Evolutionary conservation across 106 monocot genomes (phyloP), one percentile per base, ranked within the genome.

Genomic region (Agapanthus africanus): DNA sequence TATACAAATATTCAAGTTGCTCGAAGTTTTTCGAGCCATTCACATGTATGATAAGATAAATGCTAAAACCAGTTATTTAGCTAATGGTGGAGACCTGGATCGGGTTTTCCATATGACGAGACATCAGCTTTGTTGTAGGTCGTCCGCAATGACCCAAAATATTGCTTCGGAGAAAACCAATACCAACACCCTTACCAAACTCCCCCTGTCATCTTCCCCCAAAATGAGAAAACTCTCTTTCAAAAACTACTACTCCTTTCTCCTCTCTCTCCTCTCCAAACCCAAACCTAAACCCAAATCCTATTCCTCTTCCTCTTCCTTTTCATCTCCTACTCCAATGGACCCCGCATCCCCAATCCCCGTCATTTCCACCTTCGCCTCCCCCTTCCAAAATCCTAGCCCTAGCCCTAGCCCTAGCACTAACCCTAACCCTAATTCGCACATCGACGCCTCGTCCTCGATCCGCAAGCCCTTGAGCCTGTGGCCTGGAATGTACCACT

Each of bases 401-500:
- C n/a, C n/a, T n/a, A n/a, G n/a, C n/a, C 52, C 52, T 25, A 44
- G 16, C 13, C 22, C 52, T 5, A 61, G n/a, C 61, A 18, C 61
- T 35, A 36, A 34, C 35, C 66, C 66, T 16, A 28, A 42, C 6
- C 42, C 66, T 3, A 65, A 11, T 39, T n/a, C n/a, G n/a, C 11
- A 16, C n/a, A 66, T 86, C 39, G 83, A 85, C 2, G 46, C 54
- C 32, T 54, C 74, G 25, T 78, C 88, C 63, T 79, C 81, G 23
- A 35, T 86, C 40, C 61, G 91, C 23, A 91, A 97, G 73, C 88
- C 95, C 30, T 70, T 97, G 6, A 91, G 91, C 81, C 76, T 97
- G 51, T 91, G 95, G 95, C 95, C 91, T 2, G 97, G 97, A 61
- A 92, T 84, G 86, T 97, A 92, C 84, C 91, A 97, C 63, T 97